Conservation (phyloP, 768 basidiomycete species). For the Russula dissimulans region DNA sequence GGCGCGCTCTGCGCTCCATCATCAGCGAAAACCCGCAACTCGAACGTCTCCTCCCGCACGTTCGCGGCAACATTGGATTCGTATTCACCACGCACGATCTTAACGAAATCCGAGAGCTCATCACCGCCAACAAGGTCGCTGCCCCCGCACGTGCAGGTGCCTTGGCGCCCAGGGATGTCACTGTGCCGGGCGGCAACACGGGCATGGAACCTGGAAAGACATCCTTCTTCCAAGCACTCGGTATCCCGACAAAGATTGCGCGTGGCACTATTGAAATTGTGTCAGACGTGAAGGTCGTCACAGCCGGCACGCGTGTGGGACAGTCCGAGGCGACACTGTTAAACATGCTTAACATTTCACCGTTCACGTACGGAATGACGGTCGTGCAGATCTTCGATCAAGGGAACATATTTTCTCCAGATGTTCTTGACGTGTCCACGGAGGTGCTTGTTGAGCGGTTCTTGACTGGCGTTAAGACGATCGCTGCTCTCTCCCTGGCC, state of each 20-base stretch:
- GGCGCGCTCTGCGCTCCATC: constrained; percentile 90
- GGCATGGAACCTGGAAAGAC: constrained; percentile 99
- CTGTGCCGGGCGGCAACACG: constrained; percentile 92
- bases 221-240: constrained; percentile 99
- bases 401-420: constrained; percentile 85
- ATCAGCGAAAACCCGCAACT: constrained; percentile 85
- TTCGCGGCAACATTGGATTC: constrained; percentile 98
- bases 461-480: constrained; percentile 86
- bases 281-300: constrained; percentile 90
- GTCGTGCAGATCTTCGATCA: constrained; percentile 94
- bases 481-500: constrained; percentile 93
- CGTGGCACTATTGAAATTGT: constrained; percentile 99
- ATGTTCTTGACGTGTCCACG: constrained; percentile 90
- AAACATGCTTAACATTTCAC: constrained; percentile 99
- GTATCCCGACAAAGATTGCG: constrained; percentile 99
- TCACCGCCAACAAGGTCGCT: constrained; percentile 94
- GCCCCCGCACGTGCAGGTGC: constrained; percentile 99
- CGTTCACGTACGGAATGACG: constrained; percentile 99
- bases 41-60: constrained; percentile 91
- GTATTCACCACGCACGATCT: constrained; percentile 92
- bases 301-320: constrained; percentile 88
- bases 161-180: constrained; percentile 84
- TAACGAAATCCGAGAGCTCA: constrained; percentile 89
- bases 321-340: constrained; percentile 94
- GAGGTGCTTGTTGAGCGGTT: constrained; percentile 86